These are phyloP conservation scores for Lepiota brunneoincarnata DNA, from an alignment of 768 basidiomycete species.

Conservation along the genomic window DNA sequence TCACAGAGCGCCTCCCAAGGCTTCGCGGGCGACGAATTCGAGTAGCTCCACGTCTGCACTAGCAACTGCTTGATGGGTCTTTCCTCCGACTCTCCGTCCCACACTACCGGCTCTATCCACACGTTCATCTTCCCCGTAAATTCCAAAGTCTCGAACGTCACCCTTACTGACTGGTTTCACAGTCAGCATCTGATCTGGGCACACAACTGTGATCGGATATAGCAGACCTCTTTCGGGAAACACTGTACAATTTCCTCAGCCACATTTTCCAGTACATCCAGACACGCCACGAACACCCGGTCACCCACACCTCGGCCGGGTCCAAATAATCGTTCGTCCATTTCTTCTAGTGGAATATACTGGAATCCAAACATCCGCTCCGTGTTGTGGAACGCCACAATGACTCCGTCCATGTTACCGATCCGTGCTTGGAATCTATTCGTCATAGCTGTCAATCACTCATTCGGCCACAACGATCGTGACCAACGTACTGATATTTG, in stretches of 20 bases:
- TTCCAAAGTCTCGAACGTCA: conserved; percentile 59
- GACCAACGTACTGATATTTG: conserved; percentile 70
- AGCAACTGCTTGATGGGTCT: conserved; percentile 55
- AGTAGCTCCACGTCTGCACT: conserved; percentile 31
- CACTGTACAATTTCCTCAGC: conserved; percentile 51
- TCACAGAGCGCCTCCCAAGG: not conserved
- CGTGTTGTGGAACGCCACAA: conserved; percentile 88
- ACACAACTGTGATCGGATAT: not conserved
- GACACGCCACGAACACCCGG: conserved; percentile 72
- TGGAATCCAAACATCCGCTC: conserved; percentile 90
- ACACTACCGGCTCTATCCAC: conserved; percentile 64
- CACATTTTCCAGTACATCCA: conserved; percentile 67
- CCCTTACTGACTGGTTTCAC: conserved; percentile 46
- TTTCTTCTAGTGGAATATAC: conserved; percentile 82
- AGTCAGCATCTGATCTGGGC: conserved; percentile 1
- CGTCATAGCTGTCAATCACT: not conserved
- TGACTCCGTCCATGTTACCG: conserved; percentile 94
- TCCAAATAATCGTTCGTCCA: conserved; percentile 84
- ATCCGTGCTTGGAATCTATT: conserved; percentile 93
- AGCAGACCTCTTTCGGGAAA: conserved; percentile 65
- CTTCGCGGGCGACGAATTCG: conserved; percentile 18
- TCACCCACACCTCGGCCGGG: conserved; percentile 51
- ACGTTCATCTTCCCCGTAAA: conserved; percentile 45
- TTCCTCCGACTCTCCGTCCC: conserved; percentile 33
- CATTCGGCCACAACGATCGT: not conserved